These are phyloP conservation scores for Suillus placidus DNA, from an alignment of 768 basidiomycete genomes.

Conservation along the genomic window DNA sequence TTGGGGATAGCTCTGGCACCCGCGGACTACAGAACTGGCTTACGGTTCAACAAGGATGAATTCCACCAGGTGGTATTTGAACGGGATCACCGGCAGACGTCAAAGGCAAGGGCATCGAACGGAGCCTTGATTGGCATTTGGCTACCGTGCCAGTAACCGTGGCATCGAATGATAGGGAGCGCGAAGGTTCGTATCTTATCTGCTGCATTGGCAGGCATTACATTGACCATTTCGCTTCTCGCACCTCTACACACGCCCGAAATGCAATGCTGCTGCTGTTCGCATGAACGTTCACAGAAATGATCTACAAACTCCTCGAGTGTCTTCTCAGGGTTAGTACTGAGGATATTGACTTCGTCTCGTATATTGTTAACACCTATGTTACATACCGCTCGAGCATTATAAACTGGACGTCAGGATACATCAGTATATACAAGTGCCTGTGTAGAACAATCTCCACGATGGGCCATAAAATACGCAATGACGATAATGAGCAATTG, in stretches of 20 bases:
- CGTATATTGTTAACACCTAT: background rate
- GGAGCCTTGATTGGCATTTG: slow-evolving; percentile 22
- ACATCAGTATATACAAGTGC: background rate
- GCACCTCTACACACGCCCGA: background rate
- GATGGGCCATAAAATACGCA: background rate
- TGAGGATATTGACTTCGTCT: background rate
- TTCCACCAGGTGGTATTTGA: background rate
- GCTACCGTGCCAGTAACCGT: no score
- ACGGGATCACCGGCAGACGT: background rate
- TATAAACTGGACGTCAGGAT: background rate
- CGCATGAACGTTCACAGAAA: slow-evolving; percentile 43
- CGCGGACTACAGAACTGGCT: background rate
- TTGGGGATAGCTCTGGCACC: slow-evolving; percentile 1
- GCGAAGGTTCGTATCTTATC: slow-evolving; percentile 24
- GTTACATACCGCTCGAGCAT: background rate
- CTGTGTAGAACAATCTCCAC: background rate
- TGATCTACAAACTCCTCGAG: slow-evolving; percentile 62
- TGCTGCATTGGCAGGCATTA: background rate
- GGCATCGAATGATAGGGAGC: slow-evolving; percentile 29
- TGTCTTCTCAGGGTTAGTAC: no score
- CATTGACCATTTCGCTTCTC: background rate
- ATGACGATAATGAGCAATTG: background rate
- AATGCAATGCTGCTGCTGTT: no score
- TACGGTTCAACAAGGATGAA: slow-evolving; percentile 1
- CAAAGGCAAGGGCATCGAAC: slow-evolving; percentile 27